These are phyloP conservation scores for Aspergillus homomorphus DNA, from an alignment of 495 filamentous ascomycete genomes.

Conservation along the genomic window DNA sequence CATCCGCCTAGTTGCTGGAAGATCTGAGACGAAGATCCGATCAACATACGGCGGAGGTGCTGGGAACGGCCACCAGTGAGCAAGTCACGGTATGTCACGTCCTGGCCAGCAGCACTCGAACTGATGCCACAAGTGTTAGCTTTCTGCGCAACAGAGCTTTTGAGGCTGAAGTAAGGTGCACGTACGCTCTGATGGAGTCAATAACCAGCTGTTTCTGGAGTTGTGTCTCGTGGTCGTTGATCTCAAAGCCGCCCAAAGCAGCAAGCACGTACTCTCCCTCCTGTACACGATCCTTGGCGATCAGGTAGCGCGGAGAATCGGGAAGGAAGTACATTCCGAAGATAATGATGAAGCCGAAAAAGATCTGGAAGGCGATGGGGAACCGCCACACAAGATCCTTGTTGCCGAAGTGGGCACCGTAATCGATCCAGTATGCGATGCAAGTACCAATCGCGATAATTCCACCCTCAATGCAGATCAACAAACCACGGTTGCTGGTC, in stretches of 20 bases:
- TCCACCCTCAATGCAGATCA: slow-evolving; percentile 82
- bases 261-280: slow-evolving; percentile 69
- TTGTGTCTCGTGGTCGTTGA: slow-evolving; percentile 55
- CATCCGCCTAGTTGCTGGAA: slow-evolving; percentile 77
- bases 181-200: slow-evolving; percentile 72
- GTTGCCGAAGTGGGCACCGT: slow-evolving; percentile 68
- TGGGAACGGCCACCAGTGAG: slow-evolving; percentile 43
- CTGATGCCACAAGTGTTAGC: slow-evolving; percentile 9
- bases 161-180: slow-evolving; percentile 12
- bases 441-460: slow-evolving; percentile 72
- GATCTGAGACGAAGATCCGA: slow-evolving; percentile 63
- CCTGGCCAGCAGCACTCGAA: slow-evolving; percentile 33
- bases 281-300: slow-evolving; percentile 61
- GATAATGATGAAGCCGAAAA: slow-evolving; percentile 67
- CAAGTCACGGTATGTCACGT: slow-evolving; percentile 37
- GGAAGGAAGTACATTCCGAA: slow-evolving; percentile 64
- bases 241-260: slow-evolving; percentile 59
- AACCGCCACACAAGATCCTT: slow-evolving; percentile 69
- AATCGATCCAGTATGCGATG: slow-evolving; percentile 86
- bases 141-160: neutral
- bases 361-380: slow-evolving; percentile 77
- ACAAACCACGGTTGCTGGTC: slow-evolving; percentile 71
- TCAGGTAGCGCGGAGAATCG: slow-evolving; percentile 74
- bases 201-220: slow-evolving; percentile 65
- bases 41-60: slow-evolving; percentile 48